Conservation (phyloP, 2,329 filamentous ascomycete genomes). For the Corinectria fuckeliana region DNA sequence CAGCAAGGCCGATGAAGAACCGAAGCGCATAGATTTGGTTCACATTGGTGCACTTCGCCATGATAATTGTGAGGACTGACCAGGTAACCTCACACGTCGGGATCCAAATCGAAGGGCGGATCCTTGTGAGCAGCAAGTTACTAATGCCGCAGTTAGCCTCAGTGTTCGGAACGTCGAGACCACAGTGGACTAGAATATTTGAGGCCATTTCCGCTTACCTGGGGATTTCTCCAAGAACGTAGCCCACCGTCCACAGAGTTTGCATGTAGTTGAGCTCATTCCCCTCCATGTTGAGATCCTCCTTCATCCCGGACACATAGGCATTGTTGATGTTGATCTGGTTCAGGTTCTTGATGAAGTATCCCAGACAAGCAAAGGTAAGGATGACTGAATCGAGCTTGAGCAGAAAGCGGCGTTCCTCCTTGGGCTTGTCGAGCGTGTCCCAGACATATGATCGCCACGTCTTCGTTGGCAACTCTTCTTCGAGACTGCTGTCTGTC, state of each 20-base stretch:
- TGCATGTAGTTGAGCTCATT: constrained; percentile 57
- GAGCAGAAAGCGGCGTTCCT: constrained; percentile 49
- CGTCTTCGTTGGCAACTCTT: constrained; percentile 43
- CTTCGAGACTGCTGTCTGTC: constrained; percentile 25
- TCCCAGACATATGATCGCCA: constrained; percentile 59
- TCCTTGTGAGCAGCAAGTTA: constrained; percentile 45
- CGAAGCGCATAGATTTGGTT: constrained; percentile 48
- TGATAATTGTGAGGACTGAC: constrained; percentile 42
- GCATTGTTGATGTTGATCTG: constrained; percentile 47
- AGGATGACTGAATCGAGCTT: constrained; percentile 51
- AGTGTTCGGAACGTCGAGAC: neutral
- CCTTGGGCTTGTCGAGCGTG: constrained; percentile 51
- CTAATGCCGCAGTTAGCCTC: constrained; percentile 7
- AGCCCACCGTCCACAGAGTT: constrained; percentile 65
- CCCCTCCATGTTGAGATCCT: constrained; percentile 56
- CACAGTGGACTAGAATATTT: neutral
- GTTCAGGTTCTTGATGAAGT: constrained; percentile 49
- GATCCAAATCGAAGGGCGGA: constrained; percentile 50
- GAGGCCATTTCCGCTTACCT: constrained; percentile 21
- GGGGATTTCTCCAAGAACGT: constrained; percentile 56
- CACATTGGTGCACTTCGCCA: constrained; percentile 47
- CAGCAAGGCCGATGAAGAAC: constrained; percentile 51
- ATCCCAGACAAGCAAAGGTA: constrained; percentile 45
- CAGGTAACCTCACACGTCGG: constrained; percentile 45
- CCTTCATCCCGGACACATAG: constrained; percentile 53